Percentiles rank a stretch among this genome's conserved stretches.
These are phyloP conservation scores for Parathielavia hyrcaniae DNA, from an alignment of 495 filamentous ascomycete genomes.

Conservation along the genomic window DNA sequence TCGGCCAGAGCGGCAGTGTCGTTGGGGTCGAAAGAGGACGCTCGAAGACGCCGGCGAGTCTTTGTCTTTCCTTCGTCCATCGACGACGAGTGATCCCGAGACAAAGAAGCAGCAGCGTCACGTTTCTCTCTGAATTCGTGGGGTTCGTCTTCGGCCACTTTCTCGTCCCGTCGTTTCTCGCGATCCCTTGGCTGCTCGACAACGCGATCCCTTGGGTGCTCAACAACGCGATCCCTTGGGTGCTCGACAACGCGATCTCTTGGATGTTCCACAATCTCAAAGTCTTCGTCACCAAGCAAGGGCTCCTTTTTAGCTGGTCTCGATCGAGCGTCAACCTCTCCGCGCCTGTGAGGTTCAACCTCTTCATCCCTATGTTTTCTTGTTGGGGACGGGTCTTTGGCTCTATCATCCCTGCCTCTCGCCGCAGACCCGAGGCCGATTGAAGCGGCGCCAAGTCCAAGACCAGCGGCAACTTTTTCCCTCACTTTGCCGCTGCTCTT, in stretches of 20 bases:
- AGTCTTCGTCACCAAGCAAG: conserved; percentile 33
- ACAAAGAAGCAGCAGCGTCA: conserved; percentile 11
- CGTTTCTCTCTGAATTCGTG: conserved; percentile 19
- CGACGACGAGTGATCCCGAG: conserved; percentile 22
- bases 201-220: too few species aligned
- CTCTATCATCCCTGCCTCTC: conserved; percentile 33
- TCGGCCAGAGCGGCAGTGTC: conserved; percentile 43
- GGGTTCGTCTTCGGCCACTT: conserved; percentile 23
- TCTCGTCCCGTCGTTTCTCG: conserved; percentile 22
- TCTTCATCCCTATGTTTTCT: conserved; percentile 25
- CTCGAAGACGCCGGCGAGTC: conserved; percentile 31
- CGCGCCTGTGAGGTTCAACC: conserved; percentile 16
- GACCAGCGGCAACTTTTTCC: conserved; percentile 36
- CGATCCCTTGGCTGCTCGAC: conserved; percentile 31
- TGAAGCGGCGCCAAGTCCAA: conserved; percentile 36
- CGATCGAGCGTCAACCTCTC: conserved; percentile 15
- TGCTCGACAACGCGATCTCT: conserved; percentile 30
- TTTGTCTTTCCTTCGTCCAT: conserved; percentile 26
- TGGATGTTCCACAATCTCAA: conserved; percentile 36
- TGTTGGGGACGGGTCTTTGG: conserved; percentile 22
- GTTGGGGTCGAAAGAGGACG: conserved; percentile 46
- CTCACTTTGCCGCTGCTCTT: conserved; percentile 25
- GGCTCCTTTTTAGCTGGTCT: conserved; percentile 24
- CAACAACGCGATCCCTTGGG: too few species aligned
- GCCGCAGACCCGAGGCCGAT: conserved; percentile 32